phyloP scores from a whole-genome alignment of 78 protist genomes.

The Cyanophora paradoxa region DNA sequence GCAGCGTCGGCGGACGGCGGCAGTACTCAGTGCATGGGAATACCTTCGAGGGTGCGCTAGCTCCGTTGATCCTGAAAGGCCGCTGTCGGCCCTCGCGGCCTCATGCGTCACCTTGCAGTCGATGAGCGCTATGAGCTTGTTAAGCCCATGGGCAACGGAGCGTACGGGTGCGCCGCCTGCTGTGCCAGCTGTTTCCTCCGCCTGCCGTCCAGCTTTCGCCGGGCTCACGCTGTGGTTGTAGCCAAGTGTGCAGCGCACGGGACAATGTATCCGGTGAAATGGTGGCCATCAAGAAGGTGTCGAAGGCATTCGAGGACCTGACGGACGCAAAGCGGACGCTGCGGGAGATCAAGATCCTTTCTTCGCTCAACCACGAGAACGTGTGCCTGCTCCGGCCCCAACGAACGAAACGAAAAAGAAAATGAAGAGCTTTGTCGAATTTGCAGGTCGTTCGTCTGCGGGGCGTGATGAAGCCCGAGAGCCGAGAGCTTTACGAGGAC shows the following conservation, averaged over 20 bases:
- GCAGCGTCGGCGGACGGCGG: too few relatives aligned
- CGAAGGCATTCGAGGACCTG: slow-evolving; percentile 66
- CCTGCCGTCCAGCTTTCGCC: background rate
- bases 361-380: slow-evolving; percentile 58
- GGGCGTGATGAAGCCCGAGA: too few relatives aligned
- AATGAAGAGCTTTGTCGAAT: too few relatives aligned
- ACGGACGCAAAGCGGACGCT: slow-evolving; percentile 85
- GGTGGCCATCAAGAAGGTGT: slow-evolving; percentile 90
- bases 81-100: too few relatives aligned
- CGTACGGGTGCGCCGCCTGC: slow-evolving; percentile 41
- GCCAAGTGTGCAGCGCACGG: slow-evolving; percentile 29
- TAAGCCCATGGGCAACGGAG: slow-evolving; percentile 68
- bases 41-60: too few relatives aligned
- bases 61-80: too few relatives aligned
- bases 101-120: too few relatives aligned
- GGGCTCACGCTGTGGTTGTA: too few relatives aligned
- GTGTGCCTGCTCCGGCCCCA: slow-evolving; percentile 31
- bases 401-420: too few relatives aligned
- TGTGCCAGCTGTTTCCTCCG: background rate
- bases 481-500: too few relatives aligned
- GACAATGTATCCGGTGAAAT: slow-evolving; percentile 20
- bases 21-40: too few relatives aligned
- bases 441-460: too few relatives aligned
- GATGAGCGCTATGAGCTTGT: slow-evolving; percentile 33
- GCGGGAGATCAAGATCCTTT: slow-evolving; percentile 82